These are phyloP conservation scores for Liquidambar formosana DNA, from an alignment of 164 flowering plant genomes.

Conservation along the genomic window DNA sequence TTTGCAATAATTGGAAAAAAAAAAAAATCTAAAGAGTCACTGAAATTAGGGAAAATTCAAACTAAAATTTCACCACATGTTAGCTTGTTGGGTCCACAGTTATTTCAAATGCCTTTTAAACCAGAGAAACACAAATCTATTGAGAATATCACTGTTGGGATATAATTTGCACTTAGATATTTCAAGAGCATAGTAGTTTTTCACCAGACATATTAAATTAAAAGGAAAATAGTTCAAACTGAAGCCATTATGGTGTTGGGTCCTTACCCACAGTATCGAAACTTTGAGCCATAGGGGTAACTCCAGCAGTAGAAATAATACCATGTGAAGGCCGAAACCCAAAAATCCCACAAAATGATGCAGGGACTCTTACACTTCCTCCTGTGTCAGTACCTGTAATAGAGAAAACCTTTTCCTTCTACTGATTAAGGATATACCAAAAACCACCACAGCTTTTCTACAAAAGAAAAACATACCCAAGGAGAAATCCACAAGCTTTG, in stretches of 20 bases:
- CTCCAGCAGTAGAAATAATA: conserved; percentile 63
- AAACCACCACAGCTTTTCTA: not conserved
- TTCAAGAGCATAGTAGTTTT: no score
- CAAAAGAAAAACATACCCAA: conserved; percentile 46
- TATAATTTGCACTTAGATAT: no score
- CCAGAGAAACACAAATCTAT: no score
- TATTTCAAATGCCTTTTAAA: no score
- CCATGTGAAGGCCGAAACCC: conserved; percentile 94
- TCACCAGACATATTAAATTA: no score
- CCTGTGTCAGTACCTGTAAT: conserved; percentile 90
- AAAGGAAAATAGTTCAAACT: no score
- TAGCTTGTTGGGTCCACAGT: no score
- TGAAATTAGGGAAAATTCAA: no score
- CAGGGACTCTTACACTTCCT: conserved; percentile 91
- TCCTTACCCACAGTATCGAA: conserved; percentile 90
- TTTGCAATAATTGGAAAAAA: no score
- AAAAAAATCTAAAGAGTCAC: no score
- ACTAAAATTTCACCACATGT: no score
- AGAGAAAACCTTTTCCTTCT: not conserved
- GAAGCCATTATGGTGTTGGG: not conserved
- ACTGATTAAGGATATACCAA: not conserved
- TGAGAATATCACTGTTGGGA: no score
- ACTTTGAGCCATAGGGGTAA: conserved; percentile 90
- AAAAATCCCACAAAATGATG: conserved; percentile 81
- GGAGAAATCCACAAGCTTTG: conserved; percentile 80